Evolutionary conservation across 2,329 filamentous ascomycete genomes (phyloP), one percentile per base, ranked within the genome.

Genomic region (Ophiostoma novo-ulmi): DNA sequence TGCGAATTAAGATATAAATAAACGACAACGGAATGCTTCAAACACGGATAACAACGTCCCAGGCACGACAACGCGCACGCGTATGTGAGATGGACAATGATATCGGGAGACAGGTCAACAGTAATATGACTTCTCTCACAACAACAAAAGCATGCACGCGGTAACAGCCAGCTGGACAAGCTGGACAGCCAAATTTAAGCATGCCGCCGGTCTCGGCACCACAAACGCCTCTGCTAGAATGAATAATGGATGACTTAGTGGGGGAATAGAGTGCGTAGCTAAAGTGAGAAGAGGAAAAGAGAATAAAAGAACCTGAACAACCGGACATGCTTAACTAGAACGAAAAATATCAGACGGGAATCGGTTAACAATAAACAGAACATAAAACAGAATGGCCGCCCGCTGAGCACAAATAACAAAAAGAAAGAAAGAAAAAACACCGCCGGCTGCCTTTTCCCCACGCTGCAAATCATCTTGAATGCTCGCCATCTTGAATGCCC

Each of bases 221-320:
- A 22, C 17, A 65, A 63, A 36, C 58, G 58, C 36, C 35, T 35
- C 58, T 41, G 63, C 38, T 38, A 64, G 52, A 22, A 44, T 63
- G 31, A 64, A 70, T 48, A 67, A 41, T 31, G 48, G 20, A 31
- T 26, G n/a, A 41, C 10, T 58, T 61, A 68, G 26, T 44, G 17
- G 48, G 55, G 22, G 67, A 70, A 41, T 66, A 66, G 26, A n/a
- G 39, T 41, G 52, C 63, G 55, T 26, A 31, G 69, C 22, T 26
- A 55, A 39, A 70, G 35, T 35, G 22, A 22, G n/a, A 41, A 39
- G 65, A 55, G 31, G 41, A 22, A 10, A 58, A 20, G 39, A 68
- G 22, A 36, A 48, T 55, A 35, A 52, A 64, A 39, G 20, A 39
- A 65, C 31, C 31, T 20, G 7, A 65, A 38, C 61, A 64, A 64